These are phyloP conservation scores for Fusarium denticulatum DNA, from an alignment of 2,329 filamentous ascomycete species.

Conservation along the genomic window DNA sequence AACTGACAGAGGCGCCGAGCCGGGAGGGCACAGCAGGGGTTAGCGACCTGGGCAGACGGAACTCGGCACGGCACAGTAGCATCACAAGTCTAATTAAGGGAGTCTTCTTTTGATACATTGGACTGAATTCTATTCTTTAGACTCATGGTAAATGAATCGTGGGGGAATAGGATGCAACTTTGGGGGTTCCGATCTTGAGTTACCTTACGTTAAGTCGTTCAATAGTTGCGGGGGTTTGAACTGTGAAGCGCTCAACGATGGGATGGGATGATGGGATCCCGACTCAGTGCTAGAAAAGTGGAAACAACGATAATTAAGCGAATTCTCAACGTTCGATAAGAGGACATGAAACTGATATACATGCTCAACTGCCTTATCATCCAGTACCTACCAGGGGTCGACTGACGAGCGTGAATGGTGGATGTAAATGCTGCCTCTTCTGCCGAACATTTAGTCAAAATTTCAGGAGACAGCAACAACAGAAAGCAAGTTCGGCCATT, in stretches of 20 bases:
- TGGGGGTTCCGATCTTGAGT: constrained; percentile 23
- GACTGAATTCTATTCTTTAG: background rate
- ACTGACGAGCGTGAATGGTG: background rate
- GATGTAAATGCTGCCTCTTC: background rate
- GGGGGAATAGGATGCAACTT: constrained; percentile 23
- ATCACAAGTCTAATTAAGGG: constrained; percentile 4
- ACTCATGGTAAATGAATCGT: constrained; percentile 4
- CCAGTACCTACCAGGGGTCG: background rate
- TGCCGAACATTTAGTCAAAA: background rate
- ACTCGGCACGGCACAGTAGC: constrained; percentile 33
- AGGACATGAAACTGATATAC: background rate
- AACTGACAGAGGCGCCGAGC: constrained; percentile 32
- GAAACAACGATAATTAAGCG: constrained; percentile 10
- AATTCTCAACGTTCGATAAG: constrained; percentile 10
- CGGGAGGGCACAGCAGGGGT: constrained; percentile 22
- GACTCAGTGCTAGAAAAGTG: constrained; percentile 5
- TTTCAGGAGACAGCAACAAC: background rate
- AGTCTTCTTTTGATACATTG: constrained; percentile 1
- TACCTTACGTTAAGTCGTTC: background rate
- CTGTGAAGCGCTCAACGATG: background rate
- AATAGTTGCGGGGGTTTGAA: constrained; percentile 23
- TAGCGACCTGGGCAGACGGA: constrained; percentile 25
- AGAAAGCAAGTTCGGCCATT: background rate
- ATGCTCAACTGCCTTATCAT: background rate
- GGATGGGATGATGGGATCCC: constrained; percentile 2